Evolutionary conservation across 257 asterid species (phyloP), one percentile per base, ranked within the genome.

Genomic region (Leonotis leonurus): DNA sequence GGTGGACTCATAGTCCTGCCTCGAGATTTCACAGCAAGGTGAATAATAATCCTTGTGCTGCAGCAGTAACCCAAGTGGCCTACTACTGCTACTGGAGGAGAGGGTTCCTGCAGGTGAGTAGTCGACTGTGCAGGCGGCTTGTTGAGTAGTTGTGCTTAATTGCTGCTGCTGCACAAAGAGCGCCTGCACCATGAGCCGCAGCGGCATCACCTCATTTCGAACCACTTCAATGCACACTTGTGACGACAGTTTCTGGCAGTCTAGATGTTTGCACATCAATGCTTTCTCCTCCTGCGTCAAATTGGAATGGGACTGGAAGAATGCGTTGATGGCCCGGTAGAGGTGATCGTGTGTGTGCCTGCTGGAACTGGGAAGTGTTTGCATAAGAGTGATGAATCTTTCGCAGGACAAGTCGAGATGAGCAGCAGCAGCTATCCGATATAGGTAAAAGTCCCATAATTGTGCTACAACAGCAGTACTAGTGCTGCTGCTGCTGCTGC

Each of bases 131-230:
- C n/a, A n/a, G n/a, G n/a, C n/a, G 27, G 83, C 94, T 75, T 79
- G 85, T 45, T 84, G 95, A 6, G 93, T 87, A 78, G 80, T 78
- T 8, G 82, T 40, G 48, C n/a, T n/a, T n/a, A n/a, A n/a, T n/a
- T n/a, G n/a, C n/a, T n/a, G n/a, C n/a, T 87, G 94, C 80, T 87
- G 96, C 50, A 85, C 87, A 22, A 81, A 82, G 46, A 87, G 89
- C 2, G 91, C 96, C 67, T 83, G 96, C 58, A 87, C 87, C 44
- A 87, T 79, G 18, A 87, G 80, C 40, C 89, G 64, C 62, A 87
- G 64, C 1, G 94, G 96, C 94, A 85, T 87, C 62, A 66, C 51
- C 49, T 85, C 89, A 59, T 87, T 85, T 39, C 85, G 87, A 7
- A 87, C 91, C 1, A 89, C 96, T 72, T 78, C 87, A 10, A 83